Evolutionary conservation across 139 green algal genomes (phyloP), one percentile per base, ranked within the genome.

Genomic region (Astrephomene gubernaculifera): DNA sequence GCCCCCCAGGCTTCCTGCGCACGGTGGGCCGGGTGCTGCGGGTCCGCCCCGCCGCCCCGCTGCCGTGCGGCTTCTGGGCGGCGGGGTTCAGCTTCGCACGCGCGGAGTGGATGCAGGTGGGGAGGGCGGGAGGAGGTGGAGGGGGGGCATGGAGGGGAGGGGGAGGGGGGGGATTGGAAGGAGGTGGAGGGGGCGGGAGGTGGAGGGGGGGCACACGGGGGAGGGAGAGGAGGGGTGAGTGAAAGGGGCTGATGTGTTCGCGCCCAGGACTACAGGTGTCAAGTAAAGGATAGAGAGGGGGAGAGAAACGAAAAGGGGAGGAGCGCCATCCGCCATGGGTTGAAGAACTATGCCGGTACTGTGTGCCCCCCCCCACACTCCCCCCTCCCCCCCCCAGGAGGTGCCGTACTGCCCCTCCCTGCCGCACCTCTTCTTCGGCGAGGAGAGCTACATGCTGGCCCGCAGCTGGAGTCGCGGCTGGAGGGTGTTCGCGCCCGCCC

Each of bases 401-500:
- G 81, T 87, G 70, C 81, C 81, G 31, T 96, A 38, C 71, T 87
- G 45, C 64, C 89, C 89, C 27, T 54, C 89, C 71, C 90, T 96
- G 54, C 90, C 89, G 4, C 89, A 94, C 81, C 91, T 98, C 29
- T 96, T 97, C 79, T 96, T 98, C 67, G 94, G 94, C 2, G 94
- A 96, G 90, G 93, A 93, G 86, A 9, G 87, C 10, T 90, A 90
- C 71, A 91, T 92, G 90, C 85, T 94, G 69, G 87, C 85, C 27
- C 91, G 91, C 27, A 83, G 96, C 83, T 95, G 85, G 87, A 96
- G 90, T 0, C 71, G 67, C 10, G 94, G 94, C 3, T 98, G 90
- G 82, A 86, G 94, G 57, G 73, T 95, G 31, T 96, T 87, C 61
- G 74, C 89, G 12, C 95, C 95, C 1, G 57, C 54, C 10, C 8